Evolutionary conservation across 2,329 filamentous ascomycete genomes (phyloP), one percentile per base, ranked within the genome.

Genomic region (Clarireedia sp.): DNA sequence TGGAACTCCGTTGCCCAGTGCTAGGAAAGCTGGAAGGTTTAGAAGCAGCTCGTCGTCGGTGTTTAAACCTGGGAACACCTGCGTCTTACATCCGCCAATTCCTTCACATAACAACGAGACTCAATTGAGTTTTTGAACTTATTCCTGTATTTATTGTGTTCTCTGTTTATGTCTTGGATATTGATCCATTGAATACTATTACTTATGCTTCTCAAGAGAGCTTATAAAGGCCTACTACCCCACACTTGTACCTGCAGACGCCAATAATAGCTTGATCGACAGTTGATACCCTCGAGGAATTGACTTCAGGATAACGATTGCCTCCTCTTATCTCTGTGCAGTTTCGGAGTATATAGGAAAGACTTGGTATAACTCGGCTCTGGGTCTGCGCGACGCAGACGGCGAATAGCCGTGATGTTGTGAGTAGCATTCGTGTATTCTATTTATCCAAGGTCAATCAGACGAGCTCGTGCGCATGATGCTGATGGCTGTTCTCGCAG

Each of bases 401-500:
- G 17, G 43, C 3, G 21, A 24, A 33, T 54, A 54, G 44, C 51
- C 43, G 23, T 33, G 37, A 54, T 54, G 52, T 54, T 54, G 52
- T 54, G 16, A 54, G 52, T 50, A 47, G 52, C 23, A 44, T 41
- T 49, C 46, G 9, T 23, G 12, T 45, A 21, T 45, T 10, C 41
- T 36, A 43, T 50, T 54, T 54, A 54, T 24, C 52, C 52, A 50
- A 36, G 40, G 24, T 50, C 10, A 19, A 43, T 40, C 23, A 17
- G 26, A 48, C 47, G 23, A 21, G 21, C 46, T 49, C 52, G 45
- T 54, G 52, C 36, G 17, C 40, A 60, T 40, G 57, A 55, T 47
- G 46, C 57, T 66, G 50, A 67, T 63, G 62, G 57, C 56, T 49
- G 43, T 48, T 51, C 41, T 41, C 59, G 7, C 41, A 68, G 88